Percentiles rank a stretch among this genome's conserved stretches.
Conservation (phyloP, 2,329 filamentous ascomycete genomes). For the Penicillium decumbens region DNA sequence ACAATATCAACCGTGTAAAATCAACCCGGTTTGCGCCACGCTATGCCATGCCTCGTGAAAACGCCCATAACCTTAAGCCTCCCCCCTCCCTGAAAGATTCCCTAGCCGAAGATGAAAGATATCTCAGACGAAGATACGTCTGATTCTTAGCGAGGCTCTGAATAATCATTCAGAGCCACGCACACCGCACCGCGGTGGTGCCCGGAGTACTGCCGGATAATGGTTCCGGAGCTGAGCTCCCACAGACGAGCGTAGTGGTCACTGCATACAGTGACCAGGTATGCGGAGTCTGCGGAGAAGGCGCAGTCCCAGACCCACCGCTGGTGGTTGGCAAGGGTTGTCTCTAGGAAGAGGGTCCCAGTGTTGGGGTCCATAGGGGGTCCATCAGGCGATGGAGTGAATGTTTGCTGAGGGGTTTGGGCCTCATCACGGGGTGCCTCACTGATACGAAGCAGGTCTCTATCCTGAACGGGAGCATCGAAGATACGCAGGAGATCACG, state of each 20-base stretch:
- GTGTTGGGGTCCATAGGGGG: slow-evolving; percentile 42
- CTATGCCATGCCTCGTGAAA: slow-evolving; percentile 7
- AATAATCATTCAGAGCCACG: slow-evolving; percentile 85
- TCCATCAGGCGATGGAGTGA: slow-evolving; percentile 36
- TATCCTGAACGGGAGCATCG: slow-evolving; percentile 21
- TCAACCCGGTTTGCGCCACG: slow-evolving; percentile 9
- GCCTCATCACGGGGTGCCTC: slow-evolving; percentile 27
- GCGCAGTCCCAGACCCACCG: slow-evolving; percentile 98
- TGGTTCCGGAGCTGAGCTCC: slow-evolving; percentile 80
- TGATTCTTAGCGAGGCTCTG: slow-evolving; percentile 38
- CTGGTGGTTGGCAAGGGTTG: slow-evolving; percentile 83
- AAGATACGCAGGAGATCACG: slow-evolving; percentile 29
- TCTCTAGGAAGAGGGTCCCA: slow-evolving; percentile 69
- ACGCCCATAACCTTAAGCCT: neutral
- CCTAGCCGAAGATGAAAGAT: neutral
- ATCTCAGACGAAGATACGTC: neutral
- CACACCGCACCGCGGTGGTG: slow-evolving; percentile 89
- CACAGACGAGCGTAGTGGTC: slow-evolving; percentile 90
- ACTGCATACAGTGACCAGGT: slow-evolving; percentile 86
- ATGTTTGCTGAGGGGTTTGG: slow-evolving; percentile 24
- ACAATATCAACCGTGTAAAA: neutral
- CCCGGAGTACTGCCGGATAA: slow-evolving; percentile 92
- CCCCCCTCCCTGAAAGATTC: neutral
- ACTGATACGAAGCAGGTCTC: slow-evolving; percentile 27
- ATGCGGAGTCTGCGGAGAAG: slow-evolving; percentile 88